Evolutionary conservation across 2,329 filamentous ascomycete genomes (phyloP), one percentile per base, ranked within the genome.

Genomic region (Cladorrhinum sp.): DNA sequence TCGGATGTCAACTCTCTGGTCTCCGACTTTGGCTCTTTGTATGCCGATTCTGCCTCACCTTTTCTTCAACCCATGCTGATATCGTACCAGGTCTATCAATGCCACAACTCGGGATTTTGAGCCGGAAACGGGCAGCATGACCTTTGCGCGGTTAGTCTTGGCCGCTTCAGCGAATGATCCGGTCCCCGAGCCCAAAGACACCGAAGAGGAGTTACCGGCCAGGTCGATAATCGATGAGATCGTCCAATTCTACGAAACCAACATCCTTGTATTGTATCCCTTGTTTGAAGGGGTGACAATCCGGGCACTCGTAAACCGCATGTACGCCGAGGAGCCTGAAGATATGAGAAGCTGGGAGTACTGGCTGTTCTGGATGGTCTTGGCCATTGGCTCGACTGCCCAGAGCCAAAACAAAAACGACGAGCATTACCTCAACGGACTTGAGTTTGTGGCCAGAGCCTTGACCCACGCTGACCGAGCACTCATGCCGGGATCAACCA

Each of bases 41-140:
- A 73, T 75, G 88, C 73, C 26, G 2, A 12, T 26, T 33, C 36
- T 23, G 10, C 2, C 28, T 36, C 18, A 3, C 18, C 16, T 16
- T 46, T 46, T 10, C 14, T 16, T 16, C 16, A n/a, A 9, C 24
- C 14, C 16, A 10, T 49, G 36, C 66, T 70, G 55, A 71, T 39
- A 33, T 61, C 33, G 16, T 36, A 54, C 16, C 68, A 95, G 92
- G 59, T 92, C 94, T 4, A 91, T 99, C 71, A 96, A 96, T 77
- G 93, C 95, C 26, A 97, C 93, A 0, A 94, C 93, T 1, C 85
- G 92, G 71, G 95, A 98, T 74, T 97, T 97, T 71, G 92, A 96
- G 73, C 89, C 92, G 8, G 92, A 93, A 61, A 87, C 90, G 28
- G 89, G 86, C 62, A 92, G 91, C 69, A 96, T 96, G 84, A 96